phyloP scores from a whole-genome alignment of 345 rosid genomes.

The Hevea brasiliensis region DNA sequence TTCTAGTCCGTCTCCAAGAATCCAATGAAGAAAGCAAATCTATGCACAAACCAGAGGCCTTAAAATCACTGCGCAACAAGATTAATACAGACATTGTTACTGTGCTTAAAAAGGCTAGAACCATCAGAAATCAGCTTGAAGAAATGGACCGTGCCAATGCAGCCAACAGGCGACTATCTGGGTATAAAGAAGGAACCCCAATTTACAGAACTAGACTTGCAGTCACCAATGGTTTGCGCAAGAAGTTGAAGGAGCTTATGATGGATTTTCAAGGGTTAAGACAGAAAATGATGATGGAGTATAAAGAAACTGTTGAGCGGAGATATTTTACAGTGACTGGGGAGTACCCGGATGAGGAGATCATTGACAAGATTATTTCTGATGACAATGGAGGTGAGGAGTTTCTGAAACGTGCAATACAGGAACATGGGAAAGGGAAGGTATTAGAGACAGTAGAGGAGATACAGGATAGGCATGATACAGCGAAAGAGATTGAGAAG shows the following conservation, averaged over 20 bases:
- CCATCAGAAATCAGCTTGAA: constrained; percentile 64
- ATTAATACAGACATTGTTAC: constrained; percentile 68
- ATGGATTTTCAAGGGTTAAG: constrained; percentile 91
- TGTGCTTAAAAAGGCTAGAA: constrained; percentile 61
- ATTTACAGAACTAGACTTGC: constrained; percentile 76
- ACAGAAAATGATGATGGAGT: constrained; percentile 89
- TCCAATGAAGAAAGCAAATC: constrained; percentile 80
- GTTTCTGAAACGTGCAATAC: constrained; percentile 63
- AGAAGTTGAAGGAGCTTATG: constrained; percentile 86
- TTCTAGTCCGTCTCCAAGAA: constrained; percentile 58
- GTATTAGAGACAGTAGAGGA: constrained; percentile 88
- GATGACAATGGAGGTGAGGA: constrained; percentile 73
- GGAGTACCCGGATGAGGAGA: constrained; percentile 73
- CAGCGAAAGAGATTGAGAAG: constrained; percentile 91
- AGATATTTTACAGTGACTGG: constrained; percentile 93
- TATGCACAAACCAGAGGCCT: constrained; percentile 69
- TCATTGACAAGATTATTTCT: constrained; percentile 78
- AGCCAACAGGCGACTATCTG: constrained; percentile 79
- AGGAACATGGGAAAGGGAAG: constrained; percentile 90
- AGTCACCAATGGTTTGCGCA: constrained; percentile 74
- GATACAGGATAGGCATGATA: constrained; percentile 87
- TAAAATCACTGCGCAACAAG: constrained; percentile 57
- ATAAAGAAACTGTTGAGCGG: constrained; percentile 83
- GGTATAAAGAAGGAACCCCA: constrained; percentile 72
- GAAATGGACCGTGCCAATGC: constrained; percentile 83